Evolutionary conservation across 768 basidiomycete species (phyloP).

Genomic region (Lactifluus pinguis): DNA sequence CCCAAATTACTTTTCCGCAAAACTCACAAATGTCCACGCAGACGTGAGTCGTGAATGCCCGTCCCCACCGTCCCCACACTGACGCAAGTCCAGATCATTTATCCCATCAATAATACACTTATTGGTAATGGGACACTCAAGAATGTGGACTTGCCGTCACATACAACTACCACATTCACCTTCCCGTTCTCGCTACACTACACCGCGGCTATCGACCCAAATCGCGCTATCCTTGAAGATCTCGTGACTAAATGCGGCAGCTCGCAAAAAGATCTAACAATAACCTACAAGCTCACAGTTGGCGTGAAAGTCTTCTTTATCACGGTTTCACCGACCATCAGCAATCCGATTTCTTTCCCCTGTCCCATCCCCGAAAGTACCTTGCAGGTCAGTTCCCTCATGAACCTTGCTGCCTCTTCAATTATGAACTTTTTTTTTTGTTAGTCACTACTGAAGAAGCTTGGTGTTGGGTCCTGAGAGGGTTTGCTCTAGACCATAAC

Average conservation of each 20-base stretch:
- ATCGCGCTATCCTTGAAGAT: slow-evolving; percentile 46
- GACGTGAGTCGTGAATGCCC: slow-evolving; percentile 33
- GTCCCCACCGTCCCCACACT: background rate
- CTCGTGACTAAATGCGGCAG: slow-evolving; percentile 49
- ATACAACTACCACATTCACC: slow-evolving; percentile 53
- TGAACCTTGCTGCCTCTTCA: background rate
- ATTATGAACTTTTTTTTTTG: background rate
- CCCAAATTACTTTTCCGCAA: slow-evolving; percentile 71
- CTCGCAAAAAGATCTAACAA: slow-evolving; percentile 38
- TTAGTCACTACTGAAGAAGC: background rate
- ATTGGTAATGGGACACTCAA: slow-evolving; percentile 53
- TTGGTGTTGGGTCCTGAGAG: background rate
- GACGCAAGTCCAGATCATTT: slow-evolving; percentile 43
- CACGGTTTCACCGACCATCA: slow-evolving; percentile 57
- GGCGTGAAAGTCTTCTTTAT: slow-evolving; percentile 57
- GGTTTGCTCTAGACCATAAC: background rate
- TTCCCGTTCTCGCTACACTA: slow-evolving; percentile 71
- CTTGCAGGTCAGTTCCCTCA: slow-evolving; percentile 24
- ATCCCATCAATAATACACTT: slow-evolving; percentile 63
- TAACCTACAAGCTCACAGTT: slow-evolving; percentile 65
- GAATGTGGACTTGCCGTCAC: slow-evolving; percentile 36
- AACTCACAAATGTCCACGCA: slow-evolving; percentile 54
- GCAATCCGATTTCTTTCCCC: slow-evolving; percentile 47
- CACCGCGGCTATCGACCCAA: slow-evolving; percentile 44
- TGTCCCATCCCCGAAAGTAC: slow-evolving; percentile 47